Conservation (phyloP, 257 asterid genomes). For the Solanum pinnatisectum region DNA sequence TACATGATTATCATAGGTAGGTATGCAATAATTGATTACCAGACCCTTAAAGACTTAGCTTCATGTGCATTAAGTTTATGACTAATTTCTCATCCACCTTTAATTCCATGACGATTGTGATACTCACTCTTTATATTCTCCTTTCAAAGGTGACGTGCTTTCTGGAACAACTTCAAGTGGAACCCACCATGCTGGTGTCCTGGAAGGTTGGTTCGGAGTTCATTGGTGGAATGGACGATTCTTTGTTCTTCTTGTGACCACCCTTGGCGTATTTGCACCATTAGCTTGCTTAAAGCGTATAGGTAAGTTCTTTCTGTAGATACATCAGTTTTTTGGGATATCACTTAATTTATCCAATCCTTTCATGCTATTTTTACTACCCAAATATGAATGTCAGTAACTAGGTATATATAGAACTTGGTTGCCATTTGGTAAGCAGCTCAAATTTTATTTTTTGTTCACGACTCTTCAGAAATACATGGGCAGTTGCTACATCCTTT, state of each 20-base stretch:
- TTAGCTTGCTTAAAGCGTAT: slow-evolving; percentile 77
- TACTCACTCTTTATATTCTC: slow-evolving; percentile 3
- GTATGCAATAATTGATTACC: neutral
- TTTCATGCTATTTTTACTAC: neutral
- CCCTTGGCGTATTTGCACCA: slow-evolving; percentile 64
- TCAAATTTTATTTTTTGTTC: neutral
- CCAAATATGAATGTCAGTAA: neutral
- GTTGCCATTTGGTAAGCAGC: neutral
- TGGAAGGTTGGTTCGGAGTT: slow-evolving; percentile 75
- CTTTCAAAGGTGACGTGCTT: slow-evolving; percentile 63
- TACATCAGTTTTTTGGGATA: neutral
- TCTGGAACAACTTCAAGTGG: slow-evolving; percentile 68
- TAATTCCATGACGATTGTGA: neutral
- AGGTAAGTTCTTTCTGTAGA: slow-evolving; percentile 30
- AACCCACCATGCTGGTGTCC: slow-evolving; percentile 67
- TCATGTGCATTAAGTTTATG: neutral
- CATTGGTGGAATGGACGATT: slow-evolving; percentile 75
- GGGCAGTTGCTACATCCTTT: neutral
- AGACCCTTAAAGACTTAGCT: neutral
- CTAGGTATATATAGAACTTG: neutral
- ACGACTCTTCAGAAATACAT: neutral
- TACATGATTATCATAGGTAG: slow-evolving; percentile 87
- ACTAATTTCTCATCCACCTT: neutral
- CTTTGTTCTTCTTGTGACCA: slow-evolving; percentile 53
- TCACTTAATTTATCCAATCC: neutral